Base-by-base conservation (phyloP, 208 protist species). In the Crithidia expoeki region DNA sequence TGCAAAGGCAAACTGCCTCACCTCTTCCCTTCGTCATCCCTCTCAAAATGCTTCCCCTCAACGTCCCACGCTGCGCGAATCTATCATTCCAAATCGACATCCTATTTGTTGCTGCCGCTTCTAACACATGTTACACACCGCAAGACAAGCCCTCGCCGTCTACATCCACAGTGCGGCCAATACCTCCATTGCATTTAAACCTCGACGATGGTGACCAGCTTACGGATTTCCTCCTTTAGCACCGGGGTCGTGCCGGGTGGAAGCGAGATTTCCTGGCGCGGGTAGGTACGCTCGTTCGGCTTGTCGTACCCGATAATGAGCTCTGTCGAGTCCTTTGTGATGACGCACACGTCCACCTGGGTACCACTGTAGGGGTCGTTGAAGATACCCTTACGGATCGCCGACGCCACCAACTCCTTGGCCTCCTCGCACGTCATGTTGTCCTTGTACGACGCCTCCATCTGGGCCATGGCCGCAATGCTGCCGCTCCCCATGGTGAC, bases 401-500 rank as follows among this genome's bases (percentile, higher is more conserved):
- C 98, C n/a, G 95, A 89, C 53, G 88, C 88, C 21, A 99, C 99
- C 14, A 99, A 83, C 72, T 88, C 66, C 72, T 99, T 98, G 10
- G 98, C 99, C 84, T 99, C 98, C 50, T 99, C 95, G 58, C 91
- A 83, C 46, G 84, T 92, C 88, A 98, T 90, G 74, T 88, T 83
- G 36, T 97, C 89, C 76, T 97, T 98, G 83, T 95, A 99, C 42
- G 92, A 74, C 2, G 89, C 66, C 84, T 99, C 99, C 74, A 99
- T 95, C 30, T 99, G 89, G 19, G 97, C 92, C 97, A 99, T 99
- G 40, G 99, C 99, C 5, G 98, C 98, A 25, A 99, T 93, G 65
- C 96, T 99, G 62, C 99, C 99, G 66, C 98, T 99, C 52, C 99
- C 99, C 98, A 99, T 99, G 9, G 99, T 99, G 49, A 99, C 97